Conservation (phyloP, 106 monocot genomes). For the Vanilla planifolia region DNA sequence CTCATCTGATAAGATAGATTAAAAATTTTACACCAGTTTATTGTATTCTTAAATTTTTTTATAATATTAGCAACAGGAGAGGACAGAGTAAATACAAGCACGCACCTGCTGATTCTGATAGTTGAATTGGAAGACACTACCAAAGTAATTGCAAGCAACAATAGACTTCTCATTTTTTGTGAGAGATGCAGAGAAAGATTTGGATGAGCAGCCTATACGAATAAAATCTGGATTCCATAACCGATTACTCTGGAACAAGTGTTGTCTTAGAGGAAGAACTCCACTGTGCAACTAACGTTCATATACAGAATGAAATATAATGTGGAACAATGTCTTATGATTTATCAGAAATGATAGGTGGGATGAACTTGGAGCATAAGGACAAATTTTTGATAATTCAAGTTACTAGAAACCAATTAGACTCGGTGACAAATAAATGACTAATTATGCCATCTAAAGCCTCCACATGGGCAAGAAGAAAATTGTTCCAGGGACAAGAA, state of each 20-base stretch:
- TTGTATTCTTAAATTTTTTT: too few species aligned
- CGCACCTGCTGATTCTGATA: conserved; percentile 48
- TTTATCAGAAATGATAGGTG: neutral
- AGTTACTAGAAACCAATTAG: too few species aligned
- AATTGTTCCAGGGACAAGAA: too few species aligned
- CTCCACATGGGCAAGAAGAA: too few species aligned
- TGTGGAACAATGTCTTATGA: neutral
- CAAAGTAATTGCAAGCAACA: conserved; percentile 32
- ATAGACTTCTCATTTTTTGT: conserved; percentile 39
- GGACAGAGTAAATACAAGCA: neutral
- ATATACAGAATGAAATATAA: neutral
- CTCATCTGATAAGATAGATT: too few species aligned
- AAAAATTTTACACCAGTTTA: too few species aligned
- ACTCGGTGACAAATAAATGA: too few species aligned
- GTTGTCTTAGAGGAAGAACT: conserved; percentile 22
- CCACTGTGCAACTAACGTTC: neutral
- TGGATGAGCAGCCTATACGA: conserved; percentile 37
- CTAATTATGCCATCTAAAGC: too few species aligned
- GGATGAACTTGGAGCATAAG: too few species aligned
- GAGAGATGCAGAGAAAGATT: conserved; percentile 48
- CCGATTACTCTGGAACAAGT: conserved; percentile 41
- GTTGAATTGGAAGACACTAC: conserved; percentile 43
- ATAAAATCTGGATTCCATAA: conserved; percentile 33
- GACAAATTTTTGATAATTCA: too few species aligned
- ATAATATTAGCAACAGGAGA: too few species aligned